phyloP scores from a whole-genome alignment of 2,329 filamentous ascomycete species.

The Ophiobolus disseminans region DNA sequence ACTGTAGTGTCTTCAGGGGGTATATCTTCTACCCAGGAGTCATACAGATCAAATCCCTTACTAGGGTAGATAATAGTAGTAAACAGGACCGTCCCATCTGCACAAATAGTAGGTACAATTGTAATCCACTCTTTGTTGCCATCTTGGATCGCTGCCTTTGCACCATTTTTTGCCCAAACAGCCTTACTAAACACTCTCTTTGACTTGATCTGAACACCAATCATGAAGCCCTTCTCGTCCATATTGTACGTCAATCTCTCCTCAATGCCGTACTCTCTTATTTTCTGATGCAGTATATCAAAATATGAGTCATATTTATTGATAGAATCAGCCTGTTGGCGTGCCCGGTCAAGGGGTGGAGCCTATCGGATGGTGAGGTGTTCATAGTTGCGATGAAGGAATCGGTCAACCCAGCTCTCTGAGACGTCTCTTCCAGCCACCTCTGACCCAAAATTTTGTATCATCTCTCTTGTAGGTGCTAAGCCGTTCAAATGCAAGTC shows the following conservation, averaged over 20 bases:
- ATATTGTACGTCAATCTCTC: conserved; percentile 13
- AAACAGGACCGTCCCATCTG: conserved; percentile 10
- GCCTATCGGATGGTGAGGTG: conserved; percentile 18
- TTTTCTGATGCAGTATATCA: conserved; percentile 13
- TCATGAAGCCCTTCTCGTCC: too few species aligned
- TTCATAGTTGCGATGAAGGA: conserved; percentile 12
- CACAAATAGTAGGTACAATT: conserved; percentile 15
- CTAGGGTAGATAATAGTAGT: not conserved
- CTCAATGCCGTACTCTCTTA: conserved; percentile 12
- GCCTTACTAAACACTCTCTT: conserved; percentile 16
- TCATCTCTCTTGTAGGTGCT: too few species aligned
- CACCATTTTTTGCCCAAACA: not conserved
- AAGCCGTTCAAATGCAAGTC: conserved; percentile 9
- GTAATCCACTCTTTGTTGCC: conserved; percentile 14
- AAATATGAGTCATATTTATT: conserved; percentile 25
- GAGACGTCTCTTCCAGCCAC: conserved; percentile 11
- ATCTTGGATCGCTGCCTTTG: conserved; percentile 10
- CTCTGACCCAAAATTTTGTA: conserved; percentile 18
- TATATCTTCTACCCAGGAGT: conserved; percentile 1
- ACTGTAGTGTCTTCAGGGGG: not conserved
- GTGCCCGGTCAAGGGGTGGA: conserved; percentile 18
- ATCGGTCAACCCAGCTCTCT: conserved; percentile 23
- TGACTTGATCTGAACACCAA: not conserved
- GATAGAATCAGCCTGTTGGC: conserved; percentile 25
- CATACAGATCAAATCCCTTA: not conserved